A percentile compares a stretch with the other conserved stretches of the same genome.
These are phyloP conservation scores for Dovyalis caffra DNA, from an alignment of 345 rosid species.

Conservation along the genomic window DNA sequence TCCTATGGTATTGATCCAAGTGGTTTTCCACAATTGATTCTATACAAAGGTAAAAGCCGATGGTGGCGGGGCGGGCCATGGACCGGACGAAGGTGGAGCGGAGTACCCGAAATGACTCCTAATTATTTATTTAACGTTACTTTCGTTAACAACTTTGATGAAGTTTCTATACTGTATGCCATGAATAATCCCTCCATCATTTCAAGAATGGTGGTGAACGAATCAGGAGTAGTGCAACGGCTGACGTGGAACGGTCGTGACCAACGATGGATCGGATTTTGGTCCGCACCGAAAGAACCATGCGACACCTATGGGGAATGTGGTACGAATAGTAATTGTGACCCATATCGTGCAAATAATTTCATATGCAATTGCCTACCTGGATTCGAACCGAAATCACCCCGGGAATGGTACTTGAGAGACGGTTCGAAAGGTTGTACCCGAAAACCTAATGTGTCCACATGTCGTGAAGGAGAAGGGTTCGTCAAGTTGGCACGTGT, in stretches of 20 bases:
- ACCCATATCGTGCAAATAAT: conserved; percentile 33
- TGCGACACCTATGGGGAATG: conserved; percentile 63
- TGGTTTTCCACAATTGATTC: conserved; percentile 48
- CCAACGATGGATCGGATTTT: conserved; percentile 47
- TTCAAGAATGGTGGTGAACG: conserved; percentile 52
- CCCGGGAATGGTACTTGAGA: conserved; percentile 51
- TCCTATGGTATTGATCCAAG: conserved; percentile 15
- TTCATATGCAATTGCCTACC: conserved; percentile 66
- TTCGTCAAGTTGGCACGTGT: conserved; percentile 24
- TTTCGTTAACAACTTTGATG: conserved; percentile 28
- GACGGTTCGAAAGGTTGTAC: conserved; percentile 55
- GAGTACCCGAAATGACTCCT: conserved; percentile 56
- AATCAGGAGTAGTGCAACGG: conserved; percentile 43
- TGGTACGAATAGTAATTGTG: conserved; percentile 57
- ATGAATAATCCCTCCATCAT: conserved; percentile 29
- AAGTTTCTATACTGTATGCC: conserved; percentile 35
- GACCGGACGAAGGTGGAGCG: conserved; percentile 67
- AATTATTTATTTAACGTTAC: conserved; percentile 32
- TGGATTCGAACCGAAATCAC: conserved; percentile 60
- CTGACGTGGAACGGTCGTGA: conserved; percentile 47
- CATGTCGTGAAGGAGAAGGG: conserved; percentile 27
- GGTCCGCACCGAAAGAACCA: conserved; percentile 54
- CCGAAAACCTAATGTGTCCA: conserved; percentile 20
- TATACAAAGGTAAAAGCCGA: conserved; percentile 35
- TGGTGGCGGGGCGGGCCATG: conserved; percentile 60